Evolutionary conservation across 352 stramenopile genomes (phyloP).

Genomic region (Phytophthora pseudosyringae): DNA sequence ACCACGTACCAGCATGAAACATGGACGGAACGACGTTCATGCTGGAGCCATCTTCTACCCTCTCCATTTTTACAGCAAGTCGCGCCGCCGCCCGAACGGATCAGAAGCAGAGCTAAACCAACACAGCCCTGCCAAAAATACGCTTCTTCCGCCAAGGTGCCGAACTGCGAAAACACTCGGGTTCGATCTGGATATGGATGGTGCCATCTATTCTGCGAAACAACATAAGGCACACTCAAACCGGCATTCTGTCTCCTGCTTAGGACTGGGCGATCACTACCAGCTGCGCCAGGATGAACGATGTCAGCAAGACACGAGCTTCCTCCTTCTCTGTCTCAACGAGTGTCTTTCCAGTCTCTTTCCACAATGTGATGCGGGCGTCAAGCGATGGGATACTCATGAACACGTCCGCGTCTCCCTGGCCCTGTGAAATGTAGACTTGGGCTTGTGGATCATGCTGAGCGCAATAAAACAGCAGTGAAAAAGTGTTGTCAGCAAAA

Average conservation of each 20-base stretch:
- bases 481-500: neutral
- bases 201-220: slow-evolving; percentile 33
- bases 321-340: slow-evolving; percentile 85
- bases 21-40: slow-evolving; percentile 42
- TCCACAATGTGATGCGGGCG: slow-evolving; percentile 78
- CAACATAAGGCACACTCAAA: slow-evolving; percentile 14
- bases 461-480: slow-evolving; percentile 2
- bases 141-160: slow-evolving; percentile 16
- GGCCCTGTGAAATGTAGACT: slow-evolving; percentile 83
- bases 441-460: slow-evolving; percentile 74
- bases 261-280: slow-evolving; percentile 48
- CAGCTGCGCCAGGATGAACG: slow-evolving; percentile 59
- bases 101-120: slow-evolving; percentile 20
- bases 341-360: slow-evolving; percentile 74
- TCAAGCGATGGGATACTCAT: slow-evolving; percentile 84
- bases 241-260: slow-evolving; percentile 13
- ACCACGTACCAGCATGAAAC: slow-evolving; percentile 45
- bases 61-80: slow-evolving; percentile 36
- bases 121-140: slow-evolving; percentile 41
- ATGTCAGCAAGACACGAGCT: slow-evolving; percentile 63
- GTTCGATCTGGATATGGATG: slow-evolving; percentile 12
- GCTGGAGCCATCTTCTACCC: slow-evolving; percentile 40
- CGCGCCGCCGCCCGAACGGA: neutral
- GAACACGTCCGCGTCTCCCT: slow-evolving; percentile 79
- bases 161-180: slow-evolving; percentile 21